Evolutionary conservation across 805 yeast genomes (phyloP).

Genomic region (Barnettozyma populi): DNA sequence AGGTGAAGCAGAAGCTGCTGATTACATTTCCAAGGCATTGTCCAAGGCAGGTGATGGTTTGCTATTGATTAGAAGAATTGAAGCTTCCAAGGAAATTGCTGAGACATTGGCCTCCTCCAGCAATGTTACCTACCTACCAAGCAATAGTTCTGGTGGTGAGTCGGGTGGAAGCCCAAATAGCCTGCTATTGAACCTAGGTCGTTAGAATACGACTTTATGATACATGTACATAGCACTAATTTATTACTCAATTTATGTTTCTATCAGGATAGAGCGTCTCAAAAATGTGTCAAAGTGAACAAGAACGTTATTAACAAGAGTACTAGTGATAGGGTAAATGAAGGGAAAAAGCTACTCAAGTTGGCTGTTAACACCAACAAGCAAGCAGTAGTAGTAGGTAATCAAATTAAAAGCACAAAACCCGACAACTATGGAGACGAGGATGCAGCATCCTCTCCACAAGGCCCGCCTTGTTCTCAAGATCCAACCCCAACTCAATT

Average conservation of each 20-base stretch:
- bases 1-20: constrained; percentile 99
- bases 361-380: too few species aligned
- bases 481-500: too few species aligned
- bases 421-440: too few species aligned
- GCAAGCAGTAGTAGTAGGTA: too few species aligned
- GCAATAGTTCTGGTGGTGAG: constrained; percentile 35
- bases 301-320: too few species aligned
- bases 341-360: too few species aligned
- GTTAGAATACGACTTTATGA: constrained; percentile 30
- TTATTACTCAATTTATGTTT: background rate
- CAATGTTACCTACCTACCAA: constrained; percentile 86
- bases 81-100: constrained; percentile 95
- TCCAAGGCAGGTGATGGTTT: constrained; percentile 95
- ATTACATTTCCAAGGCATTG: constrained; percentile 85
- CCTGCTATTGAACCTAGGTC: constrained; percentile 63
- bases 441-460: too few species aligned
- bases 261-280: too few species aligned
- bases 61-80: constrained; percentile 87
- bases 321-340: too few species aligned
- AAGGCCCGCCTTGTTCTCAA: too few species aligned
- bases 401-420: too few species aligned
- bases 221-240: background rate
- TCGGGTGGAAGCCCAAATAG: constrained; percentile 39
- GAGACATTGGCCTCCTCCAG: constrained; percentile 74
- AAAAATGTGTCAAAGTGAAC: too few species aligned